phyloP scores from a whole-genome alignment of 2,329 filamentous ascomycete genomes.

The Shiraia sp. region DNA sequence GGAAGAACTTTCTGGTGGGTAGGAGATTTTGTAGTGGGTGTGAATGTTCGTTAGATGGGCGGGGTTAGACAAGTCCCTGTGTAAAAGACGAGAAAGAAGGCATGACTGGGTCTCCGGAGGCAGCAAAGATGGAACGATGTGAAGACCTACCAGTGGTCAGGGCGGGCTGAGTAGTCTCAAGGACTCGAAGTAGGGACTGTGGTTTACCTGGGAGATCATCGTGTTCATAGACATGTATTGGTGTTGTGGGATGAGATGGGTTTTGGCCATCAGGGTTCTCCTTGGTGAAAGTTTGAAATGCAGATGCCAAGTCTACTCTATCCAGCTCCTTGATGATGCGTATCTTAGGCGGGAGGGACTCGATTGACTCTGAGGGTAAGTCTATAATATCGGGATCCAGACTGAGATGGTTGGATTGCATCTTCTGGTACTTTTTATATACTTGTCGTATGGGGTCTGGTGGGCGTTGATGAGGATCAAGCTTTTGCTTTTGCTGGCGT shows the following conservation, averaged over 20 bases:
- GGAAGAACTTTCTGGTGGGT: constrained; percentile 54
- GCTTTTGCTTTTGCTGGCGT: constrained; percentile 40
- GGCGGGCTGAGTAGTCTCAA: constrained; percentile 3
- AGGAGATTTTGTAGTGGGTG: constrained; percentile 74
- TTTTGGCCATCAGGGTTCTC: constrained; percentile 6
- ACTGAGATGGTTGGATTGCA: constrained; percentile 55
- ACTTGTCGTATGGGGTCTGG: constrained; percentile 68
- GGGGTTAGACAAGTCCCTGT: constrained; percentile 74
- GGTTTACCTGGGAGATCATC: constrained; percentile 67
- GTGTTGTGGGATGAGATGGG: constrained; percentile 2
- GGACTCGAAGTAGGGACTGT: constrained; percentile 3
- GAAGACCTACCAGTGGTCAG: constrained; percentile 64
- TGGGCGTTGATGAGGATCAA: constrained; percentile 79
- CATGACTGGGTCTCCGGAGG: constrained; percentile 68
- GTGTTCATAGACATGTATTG: constrained; percentile 61
- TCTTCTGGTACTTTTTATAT: constrained; percentile 76
- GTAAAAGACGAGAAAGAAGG: constrained; percentile 74
- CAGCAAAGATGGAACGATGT: constrained; percentile 75
- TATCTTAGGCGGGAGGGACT: constrained; percentile 23
- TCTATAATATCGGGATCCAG: constrained; percentile 53
- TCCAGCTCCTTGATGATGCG: constrained; percentile 27
- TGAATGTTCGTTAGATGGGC: constrained; percentile 88
- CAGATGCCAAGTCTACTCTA: constrained; percentile 19
- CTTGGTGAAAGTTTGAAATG: constrained; percentile 30
- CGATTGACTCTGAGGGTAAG: constrained; percentile 35